Evolutionary conservation across 2,329 filamentous ascomycete species (phyloP).

Genomic region (Gremmenia infestans): DNA sequence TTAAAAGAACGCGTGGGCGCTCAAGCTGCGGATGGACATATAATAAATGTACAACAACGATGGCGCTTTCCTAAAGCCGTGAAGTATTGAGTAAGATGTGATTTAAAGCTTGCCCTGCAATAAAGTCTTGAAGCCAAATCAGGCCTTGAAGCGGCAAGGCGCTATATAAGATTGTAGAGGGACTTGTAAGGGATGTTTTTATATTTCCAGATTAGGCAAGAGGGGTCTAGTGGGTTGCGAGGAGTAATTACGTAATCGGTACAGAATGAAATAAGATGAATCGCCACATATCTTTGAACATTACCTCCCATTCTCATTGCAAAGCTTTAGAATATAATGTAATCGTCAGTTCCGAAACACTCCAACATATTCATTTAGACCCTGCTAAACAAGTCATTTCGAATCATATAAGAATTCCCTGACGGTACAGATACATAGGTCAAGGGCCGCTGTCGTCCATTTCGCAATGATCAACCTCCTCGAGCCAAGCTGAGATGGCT

Average conservation of each 20-base stretch:
- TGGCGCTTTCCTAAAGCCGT: neutral
- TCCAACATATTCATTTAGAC: neutral
- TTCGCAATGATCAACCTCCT: constrained; percentile 1
- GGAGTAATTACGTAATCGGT: neutral
- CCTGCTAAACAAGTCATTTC: neutral
- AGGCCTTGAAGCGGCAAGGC: no score
- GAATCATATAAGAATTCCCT: no score
- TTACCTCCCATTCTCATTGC: no score
- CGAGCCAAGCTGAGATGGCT: constrained; percentile 13
- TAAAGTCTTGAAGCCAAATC: no score
- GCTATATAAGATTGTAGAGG: no score
- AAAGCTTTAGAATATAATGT: no score
- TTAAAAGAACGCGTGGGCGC: neutral
- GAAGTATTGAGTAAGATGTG: neutral
- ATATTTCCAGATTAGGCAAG: neutral
- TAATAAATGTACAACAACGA: neutral
- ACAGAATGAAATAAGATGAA: neutral
- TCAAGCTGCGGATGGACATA: neutral
- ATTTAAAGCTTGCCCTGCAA: no score
- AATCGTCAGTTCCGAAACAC: neutral
- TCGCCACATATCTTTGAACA: neutral
- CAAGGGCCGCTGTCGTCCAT: no score
- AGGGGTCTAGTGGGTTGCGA: neutral
- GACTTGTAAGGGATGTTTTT: neutral
- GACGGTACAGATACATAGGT: no score